These are phyloP conservation scores for Solioccasus polychromus DNA, from an alignment of 768 basidiomycete genomes.

Conservation along the genomic window DNA sequence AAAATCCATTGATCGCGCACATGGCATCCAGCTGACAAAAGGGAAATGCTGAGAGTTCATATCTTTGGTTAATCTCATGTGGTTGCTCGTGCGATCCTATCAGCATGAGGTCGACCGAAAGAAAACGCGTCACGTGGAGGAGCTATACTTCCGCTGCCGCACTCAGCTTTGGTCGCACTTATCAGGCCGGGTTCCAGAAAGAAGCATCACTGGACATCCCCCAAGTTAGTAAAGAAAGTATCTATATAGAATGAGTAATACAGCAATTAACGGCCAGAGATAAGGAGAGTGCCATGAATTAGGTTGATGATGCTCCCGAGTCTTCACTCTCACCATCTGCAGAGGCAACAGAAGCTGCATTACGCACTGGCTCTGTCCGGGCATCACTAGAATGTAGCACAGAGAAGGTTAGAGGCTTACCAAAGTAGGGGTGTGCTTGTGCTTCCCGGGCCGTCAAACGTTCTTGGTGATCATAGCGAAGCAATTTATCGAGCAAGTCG, in stretches of 20 bases:
- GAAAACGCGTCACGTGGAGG: conserved; percentile 14
- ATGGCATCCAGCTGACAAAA: conserved; percentile 14
- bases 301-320: conserved; percentile 33
- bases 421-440: conserved; percentile 91
- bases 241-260: conserved; percentile 36
- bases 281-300: conserved; percentile 25
- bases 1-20: too few species aligned
- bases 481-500: conserved; percentile 91
- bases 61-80: conserved; percentile 8
- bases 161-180: conserved; percentile 20
- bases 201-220: conserved; percentile 20
- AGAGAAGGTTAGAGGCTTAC: conserved; percentile 36
- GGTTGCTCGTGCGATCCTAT: conserved; percentile 2
- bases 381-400: conserved; percentile 18
- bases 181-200: conserved; percentile 13
- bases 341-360: conserved; percentile 38
- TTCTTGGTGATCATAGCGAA: conserved; percentile 97
- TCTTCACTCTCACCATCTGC: conserved; percentile 64
- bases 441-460: conserved; percentile 93
- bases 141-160: conserved; percentile 1
- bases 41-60: neutral
- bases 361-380: conserved; percentile 63
- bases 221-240: conserved; percentile 22
- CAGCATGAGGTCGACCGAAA: conserved; percentile 5
- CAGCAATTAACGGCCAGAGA: conserved; percentile 26